A percentile compares a stretch with the other conserved stretches of the same genome.
phyloP scores from a whole-genome alignment of 768 basidiomycete species.

The Clavaria fumosa region DNA sequence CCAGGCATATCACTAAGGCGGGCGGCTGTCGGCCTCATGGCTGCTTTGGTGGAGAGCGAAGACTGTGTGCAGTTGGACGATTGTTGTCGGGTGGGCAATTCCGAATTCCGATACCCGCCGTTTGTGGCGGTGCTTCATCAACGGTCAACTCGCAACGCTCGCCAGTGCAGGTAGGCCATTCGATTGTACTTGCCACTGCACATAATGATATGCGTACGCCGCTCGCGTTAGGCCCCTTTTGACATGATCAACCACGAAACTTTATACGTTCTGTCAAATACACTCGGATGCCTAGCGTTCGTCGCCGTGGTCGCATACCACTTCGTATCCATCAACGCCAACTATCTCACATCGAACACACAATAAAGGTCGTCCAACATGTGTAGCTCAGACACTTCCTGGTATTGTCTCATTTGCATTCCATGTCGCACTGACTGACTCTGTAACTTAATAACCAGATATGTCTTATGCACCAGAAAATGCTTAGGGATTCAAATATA shows the following conservation, averaged over 20 bases:
- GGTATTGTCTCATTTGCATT: too few species aligned
- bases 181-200: background rate
- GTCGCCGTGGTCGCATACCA: slow-evolving; percentile 81
- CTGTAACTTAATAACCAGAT: too few species aligned
- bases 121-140: slow-evolving; percentile 19
- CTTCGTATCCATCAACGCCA: slow-evolving; percentile 83
- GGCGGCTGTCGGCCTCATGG: slow-evolving; percentile 49
- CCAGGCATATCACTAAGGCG: slow-evolving; percentile 69
- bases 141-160: slow-evolving; percentile 5
- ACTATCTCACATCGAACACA: too few species aligned
- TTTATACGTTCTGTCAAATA: slow-evolving; percentile 68
- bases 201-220: background rate
- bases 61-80: slow-evolving; percentile 10
- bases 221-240: slow-evolving; percentile 5
- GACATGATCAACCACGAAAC: slow-evolving; percentile 71
- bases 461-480: too few species aligned
- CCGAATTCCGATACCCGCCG: slow-evolving; percentile 15
- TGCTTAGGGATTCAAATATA: too few species aligned
- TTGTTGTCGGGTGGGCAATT: slow-evolving; percentile 6
- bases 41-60: slow-evolving; percentile 15
- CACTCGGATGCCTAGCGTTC: slow-evolving; percentile 76
- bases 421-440: too few species aligned
- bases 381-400: too few species aligned
- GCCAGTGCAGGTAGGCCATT: background rate
- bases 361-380: too few species aligned